Conservation (phyloP, 1,284 basidiomycete genomes). For the Ceratobasidium sp. region DNA sequence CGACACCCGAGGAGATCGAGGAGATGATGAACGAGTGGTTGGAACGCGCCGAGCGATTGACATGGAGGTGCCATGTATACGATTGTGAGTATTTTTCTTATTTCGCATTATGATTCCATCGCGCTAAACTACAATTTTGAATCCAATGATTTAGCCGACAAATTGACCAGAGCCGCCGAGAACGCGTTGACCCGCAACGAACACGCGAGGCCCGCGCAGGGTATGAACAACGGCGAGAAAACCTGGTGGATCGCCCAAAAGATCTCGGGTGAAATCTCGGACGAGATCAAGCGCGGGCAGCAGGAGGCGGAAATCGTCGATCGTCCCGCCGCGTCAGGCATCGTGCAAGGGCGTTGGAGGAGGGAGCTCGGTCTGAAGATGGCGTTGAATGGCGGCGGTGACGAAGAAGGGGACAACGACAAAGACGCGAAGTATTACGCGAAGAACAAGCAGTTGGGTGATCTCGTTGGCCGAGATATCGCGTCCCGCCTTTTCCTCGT, state of each 20-base stretch:
- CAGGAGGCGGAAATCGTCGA: not conserved
- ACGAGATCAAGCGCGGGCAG: not conserved
- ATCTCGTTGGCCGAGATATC: not conserved
- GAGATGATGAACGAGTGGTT: not conserved
- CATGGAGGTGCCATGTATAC: not conserved
- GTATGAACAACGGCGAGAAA: not conserved
- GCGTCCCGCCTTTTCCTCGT: not conserved
- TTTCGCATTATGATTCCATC: not conserved
- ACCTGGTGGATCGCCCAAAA: not conserved
- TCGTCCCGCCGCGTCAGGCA: not conserved
- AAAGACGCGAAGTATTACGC: not conserved
- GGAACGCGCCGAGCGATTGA: not conserved
- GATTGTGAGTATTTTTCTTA: not conserved
- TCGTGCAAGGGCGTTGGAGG: not conserved
- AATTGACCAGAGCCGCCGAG: not conserved
- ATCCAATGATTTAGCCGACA: not conserved
- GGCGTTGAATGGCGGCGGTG: not conserved
- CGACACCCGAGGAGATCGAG: too few species aligned
- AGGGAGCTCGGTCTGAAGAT: not conserved
- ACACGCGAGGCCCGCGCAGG: not conserved
- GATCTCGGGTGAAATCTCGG: not conserved
- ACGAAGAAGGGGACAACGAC: not conserved
- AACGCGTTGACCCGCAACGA: not conserved
- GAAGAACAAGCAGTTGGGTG: not conserved
- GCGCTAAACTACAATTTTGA: not conserved